Evolutionary conservation across 139 green algal species (phyloP), one percentile per base, ranked within the genome.

Genomic region (Pleodorina starrii): DNA sequence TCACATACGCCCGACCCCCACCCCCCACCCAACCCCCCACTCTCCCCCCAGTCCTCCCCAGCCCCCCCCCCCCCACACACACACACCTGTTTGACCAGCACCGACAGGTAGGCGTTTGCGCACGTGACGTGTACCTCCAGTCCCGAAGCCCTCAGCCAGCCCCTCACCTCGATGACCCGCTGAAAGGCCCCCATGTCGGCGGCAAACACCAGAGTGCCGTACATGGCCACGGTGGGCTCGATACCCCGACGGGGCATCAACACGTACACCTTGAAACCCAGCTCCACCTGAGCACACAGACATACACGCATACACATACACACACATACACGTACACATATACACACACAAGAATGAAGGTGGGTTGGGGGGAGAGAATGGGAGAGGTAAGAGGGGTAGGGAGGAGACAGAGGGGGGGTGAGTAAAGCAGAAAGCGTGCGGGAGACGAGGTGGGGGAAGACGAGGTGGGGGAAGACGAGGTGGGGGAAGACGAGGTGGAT

Each of bases 161-260:
- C 82, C 91, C 96, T 96, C 57, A 86, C 92, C 86, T 95, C 81
- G 29, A 85, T 88, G 43, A 96, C 94, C 38, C 81, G 89, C 29
- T 14, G 68, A 46, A 60, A 89, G 25, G 68, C 71, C 10, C 75
- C 59, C 32, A 90, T 89, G 38, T 97, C 92, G 6, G 75, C 85
- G 19, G 94, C 94, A 38, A 95, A 93, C 46, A 92, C 86, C 57
- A 93, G 77, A 1, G 87, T 93, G 78, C 94, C 94, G 89, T 95
- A 98, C 40, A 96, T 97, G 68, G 95, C 94, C 16, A 96, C 91
- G 46, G 90, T 96, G 54, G 96, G 93, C 68, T 93, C 89, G 50
- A 97, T 92, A 19, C 93, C 94, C 21, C 92, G 92, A 66, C 90
- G 57, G 27, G 89, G 63, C 95, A 97, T 97, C 73, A 94, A 69